These are phyloP conservation scores for Metschnikowia noctiluminum DNA, from an alignment of 805 yeast genomes.

Conservation along the genomic window DNA sequence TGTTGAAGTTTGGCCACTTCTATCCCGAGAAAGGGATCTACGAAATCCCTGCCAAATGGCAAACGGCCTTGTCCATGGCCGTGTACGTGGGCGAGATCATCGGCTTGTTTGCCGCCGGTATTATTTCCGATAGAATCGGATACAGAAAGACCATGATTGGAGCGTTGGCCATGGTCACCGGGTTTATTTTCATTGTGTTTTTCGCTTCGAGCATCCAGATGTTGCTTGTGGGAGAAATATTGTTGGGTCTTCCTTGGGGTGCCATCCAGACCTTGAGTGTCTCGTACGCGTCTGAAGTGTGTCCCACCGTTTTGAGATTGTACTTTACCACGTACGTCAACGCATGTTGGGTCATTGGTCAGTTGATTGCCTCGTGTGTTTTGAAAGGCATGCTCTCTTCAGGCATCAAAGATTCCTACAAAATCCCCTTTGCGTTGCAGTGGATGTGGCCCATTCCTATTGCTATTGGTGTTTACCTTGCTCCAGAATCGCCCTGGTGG, in stretches of 20 bases:
- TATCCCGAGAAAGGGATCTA: constrained; percentile 25
- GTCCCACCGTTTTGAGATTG: constrained; percentile 40
- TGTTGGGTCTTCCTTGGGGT: constrained; percentile 44
- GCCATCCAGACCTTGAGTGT: constrained; percentile 36
- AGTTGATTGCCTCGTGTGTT: constrained; percentile 40
- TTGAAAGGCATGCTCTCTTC: constrained; percentile 13
- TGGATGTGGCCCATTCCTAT: constrained; percentile 40
- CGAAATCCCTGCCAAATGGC: constrained; percentile 43
- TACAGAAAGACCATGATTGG: constrained; percentile 38
- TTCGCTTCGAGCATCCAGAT: constrained; percentile 34
- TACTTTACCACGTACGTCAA: constrained; percentile 38
- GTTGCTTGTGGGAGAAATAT: constrained; percentile 40
- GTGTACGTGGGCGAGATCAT: constrained; percentile 32
- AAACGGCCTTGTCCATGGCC: constrained; percentile 35
- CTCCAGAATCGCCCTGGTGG: constrained; percentile 52
- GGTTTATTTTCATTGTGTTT: constrained; percentile 39
- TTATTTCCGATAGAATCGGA: constrained; percentile 44
- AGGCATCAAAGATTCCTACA: too few species aligned
- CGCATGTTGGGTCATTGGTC: constrained; percentile 39
- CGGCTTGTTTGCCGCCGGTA: constrained; percentile 46
- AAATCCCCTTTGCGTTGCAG: constrained; percentile 18
- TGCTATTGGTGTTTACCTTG: constrained; percentile 31
- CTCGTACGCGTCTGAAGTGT: constrained; percentile 43
- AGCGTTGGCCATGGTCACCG: constrained; percentile 25
- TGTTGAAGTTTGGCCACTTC: constrained; percentile 32